Percentiles rank a stretch among this genome's conserved stretches.
Conservation (phyloP, 345 rosid species). For the Salix koriyanagi region DNA sequence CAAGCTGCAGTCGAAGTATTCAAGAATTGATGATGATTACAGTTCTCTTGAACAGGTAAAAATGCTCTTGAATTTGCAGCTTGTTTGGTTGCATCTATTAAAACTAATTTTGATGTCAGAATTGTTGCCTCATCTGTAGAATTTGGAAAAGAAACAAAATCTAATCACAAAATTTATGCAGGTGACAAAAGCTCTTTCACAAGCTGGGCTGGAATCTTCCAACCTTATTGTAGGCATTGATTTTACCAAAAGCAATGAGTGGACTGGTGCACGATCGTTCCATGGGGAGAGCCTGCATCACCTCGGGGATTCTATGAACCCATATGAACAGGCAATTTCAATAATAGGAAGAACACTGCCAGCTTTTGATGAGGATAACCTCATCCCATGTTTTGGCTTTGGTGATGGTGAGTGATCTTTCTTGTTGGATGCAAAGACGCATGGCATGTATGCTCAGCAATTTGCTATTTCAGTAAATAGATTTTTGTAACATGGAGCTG, state of each 20-base stretch:
- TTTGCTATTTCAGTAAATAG: background rate
- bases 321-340: slow-evolving; percentile 29
- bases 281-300: slow-evolving; percentile 18
- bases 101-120: background rate
- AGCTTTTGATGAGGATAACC: slow-evolving; percentile 23
- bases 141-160: background rate
- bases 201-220: slow-evolving; percentile 29
- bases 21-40: slow-evolving; percentile 36
- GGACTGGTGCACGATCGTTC: slow-evolving; percentile 23
- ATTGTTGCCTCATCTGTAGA: background rate
- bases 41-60: slow-evolving; percentile 35
- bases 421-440: background rate
- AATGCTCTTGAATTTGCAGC: background rate
- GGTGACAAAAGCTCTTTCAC: slow-evolving; percentile 21
- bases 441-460: background rate
- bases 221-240: slow-evolving; percentile 28
- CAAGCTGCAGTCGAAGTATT: slow-evolving; percentile 21
- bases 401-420: slow-evolving; percentile 16
- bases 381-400: slow-evolving; percentile 29
- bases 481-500: background rate
- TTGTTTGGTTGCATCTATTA: background rate
- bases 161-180: background rate
- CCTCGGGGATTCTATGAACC: slow-evolving; percentile 13
- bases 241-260: slow-evolving; percentile 29
- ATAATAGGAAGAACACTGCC: slow-evolving; percentile 22